Evolutionary conservation across 352 stramenopile genomes (phyloP), one percentile per base, ranked within the genome.

Genomic region (Aphanomyces euteiches): DNA sequence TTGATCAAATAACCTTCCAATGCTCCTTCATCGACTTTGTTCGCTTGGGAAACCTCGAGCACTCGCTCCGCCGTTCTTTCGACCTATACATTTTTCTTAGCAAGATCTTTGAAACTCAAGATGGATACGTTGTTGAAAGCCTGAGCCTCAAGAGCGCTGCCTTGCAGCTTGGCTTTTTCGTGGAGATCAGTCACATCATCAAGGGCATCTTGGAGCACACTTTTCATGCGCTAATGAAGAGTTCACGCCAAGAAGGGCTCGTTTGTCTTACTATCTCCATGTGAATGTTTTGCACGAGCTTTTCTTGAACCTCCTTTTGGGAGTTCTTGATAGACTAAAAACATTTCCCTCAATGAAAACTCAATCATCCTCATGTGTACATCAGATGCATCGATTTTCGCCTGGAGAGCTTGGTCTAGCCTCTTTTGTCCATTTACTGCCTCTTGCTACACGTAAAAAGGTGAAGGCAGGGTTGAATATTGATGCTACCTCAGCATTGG

Each of bases 1-100:
- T 95, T 95, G 77, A 95, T 89, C 21, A 95, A 66, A 61, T 95
- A 95, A 0, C 87, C 87, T 81, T 95, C 84, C 1, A 93, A 67
- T 36, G 90, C 77, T 21, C 79, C 87, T 37, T 70, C 64, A n/a
- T 70, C 64, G 4, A 75, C 69, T 56, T 87, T 76, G 7, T 78
- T 85, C 15, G 90, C 85, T 59, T 93, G 84, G 3, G 82, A 80
- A 17, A 86, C 87, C 75, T 92, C 76, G 34, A 92, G 88, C 41
- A 92, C 85, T 67, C 90, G 87, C 69, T 95, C 82, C 47, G 64
- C 64, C 34, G 64, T 70, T 8, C 64, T 37, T 41, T 70, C 64
- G 2, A 70, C 64, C 64, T 70, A 47, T 19, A 4, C 13, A 19
- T 10, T 12, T 10, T 12, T 19, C 8, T 34, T 10, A 38, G n/a